Percentiles rank a stretch among this genome's conserved stretches.
phyloP scores from a whole-genome alignment of 108 stramenopile species.

The Cyclotella choctawhatcheeana region DNA sequence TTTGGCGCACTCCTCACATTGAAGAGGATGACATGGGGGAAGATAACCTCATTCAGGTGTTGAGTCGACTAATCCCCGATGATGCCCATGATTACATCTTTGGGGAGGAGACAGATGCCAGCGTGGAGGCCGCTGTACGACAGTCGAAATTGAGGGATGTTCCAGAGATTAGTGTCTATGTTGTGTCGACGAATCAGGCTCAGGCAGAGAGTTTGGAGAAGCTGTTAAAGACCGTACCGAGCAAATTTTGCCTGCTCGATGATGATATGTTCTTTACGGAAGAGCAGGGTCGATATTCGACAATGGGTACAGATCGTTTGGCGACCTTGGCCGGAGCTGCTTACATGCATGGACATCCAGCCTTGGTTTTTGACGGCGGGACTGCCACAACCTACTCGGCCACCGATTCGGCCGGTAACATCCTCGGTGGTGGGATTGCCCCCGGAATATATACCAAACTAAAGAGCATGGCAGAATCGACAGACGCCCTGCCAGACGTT shows the following conservation, averaged over 20 bases:
- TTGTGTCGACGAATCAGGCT: conserved; percentile 62
- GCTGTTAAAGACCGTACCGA: conserved; percentile 56
- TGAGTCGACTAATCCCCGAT: conserved; percentile 41
- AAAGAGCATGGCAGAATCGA: conserved; percentile 49
- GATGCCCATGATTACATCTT: conserved; percentile 38
- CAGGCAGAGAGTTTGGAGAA: conserved; percentile 34
- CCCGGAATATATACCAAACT: conserved; percentile 61
- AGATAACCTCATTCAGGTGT: conserved; percentile 4
- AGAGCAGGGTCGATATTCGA: conserved; percentile 65
- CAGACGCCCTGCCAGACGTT: conserved; percentile 62
- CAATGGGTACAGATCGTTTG: conserved; percentile 77
- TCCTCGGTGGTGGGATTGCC: conserved; percentile 81
- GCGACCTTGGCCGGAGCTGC: conserved; percentile 58
- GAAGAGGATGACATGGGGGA: conserved; percentile 7
- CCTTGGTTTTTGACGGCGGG: conserved; percentile 74
- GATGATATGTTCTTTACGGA: conserved; percentile 67
- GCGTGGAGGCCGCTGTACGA: conserved; percentile 14
- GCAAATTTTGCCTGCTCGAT: conserved; percentile 54
- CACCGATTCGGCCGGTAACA: conserved; percentile 53
- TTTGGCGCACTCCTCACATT: conserved; percentile 66
- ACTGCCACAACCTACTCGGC: conserved; percentile 79
- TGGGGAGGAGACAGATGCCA: conserved; percentile 36
- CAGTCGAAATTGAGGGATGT: conserved; percentile 21
- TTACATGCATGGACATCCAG: conserved; percentile 51
- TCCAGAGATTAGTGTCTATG: conserved; percentile 53